Percentiles rank a stretch among this genome's conserved stretches.
phyloP scores from a whole-genome alignment of 2,329 filamentous ascomycete genomes.

The Aquanectria penicillioides region DNA sequence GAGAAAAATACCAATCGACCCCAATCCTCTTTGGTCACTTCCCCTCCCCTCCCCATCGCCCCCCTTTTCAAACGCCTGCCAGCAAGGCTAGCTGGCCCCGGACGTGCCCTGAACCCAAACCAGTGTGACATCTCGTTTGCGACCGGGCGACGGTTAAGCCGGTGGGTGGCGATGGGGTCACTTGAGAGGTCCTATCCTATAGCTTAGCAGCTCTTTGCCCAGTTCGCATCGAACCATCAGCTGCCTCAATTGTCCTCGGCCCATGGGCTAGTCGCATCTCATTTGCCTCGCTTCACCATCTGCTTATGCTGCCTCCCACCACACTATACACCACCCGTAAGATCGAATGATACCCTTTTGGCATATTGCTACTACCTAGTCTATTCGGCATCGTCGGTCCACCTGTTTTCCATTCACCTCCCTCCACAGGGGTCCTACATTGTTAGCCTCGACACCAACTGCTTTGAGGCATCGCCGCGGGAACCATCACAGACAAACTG shows the following conservation, averaged over 20 bases:
- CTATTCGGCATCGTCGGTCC: conserved; percentile 8
- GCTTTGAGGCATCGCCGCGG: conserved; percentile 8
- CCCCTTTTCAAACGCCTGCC: neutral
- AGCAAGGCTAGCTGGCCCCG: neutral
- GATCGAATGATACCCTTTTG: conserved; percentile 16
- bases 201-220: neutral
- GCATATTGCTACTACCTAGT: neutral
- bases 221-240: conserved; percentile 6
- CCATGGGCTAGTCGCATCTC: conserved; percentile 12
- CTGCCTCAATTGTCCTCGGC: conserved; percentile 6
- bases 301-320: neutral
- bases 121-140: neutral
- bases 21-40: neutral
- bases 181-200: too few relatives aligned
- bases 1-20: neutral
- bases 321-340: neutral
- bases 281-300: conserved; percentile 3
- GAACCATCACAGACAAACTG: conserved; percentile 15
- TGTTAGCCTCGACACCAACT: conserved; percentile 9
- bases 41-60: neutral
- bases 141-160: neutral
- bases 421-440: conserved; percentile 1
- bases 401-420: neutral
- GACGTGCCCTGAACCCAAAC: neutral
- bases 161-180: neutral